Evolutionary conservation across 1,284 basidiomycete species (phyloP), one percentile per base, ranked within the genome.

Genomic region (Ceratobasidium sp.): DNA sequence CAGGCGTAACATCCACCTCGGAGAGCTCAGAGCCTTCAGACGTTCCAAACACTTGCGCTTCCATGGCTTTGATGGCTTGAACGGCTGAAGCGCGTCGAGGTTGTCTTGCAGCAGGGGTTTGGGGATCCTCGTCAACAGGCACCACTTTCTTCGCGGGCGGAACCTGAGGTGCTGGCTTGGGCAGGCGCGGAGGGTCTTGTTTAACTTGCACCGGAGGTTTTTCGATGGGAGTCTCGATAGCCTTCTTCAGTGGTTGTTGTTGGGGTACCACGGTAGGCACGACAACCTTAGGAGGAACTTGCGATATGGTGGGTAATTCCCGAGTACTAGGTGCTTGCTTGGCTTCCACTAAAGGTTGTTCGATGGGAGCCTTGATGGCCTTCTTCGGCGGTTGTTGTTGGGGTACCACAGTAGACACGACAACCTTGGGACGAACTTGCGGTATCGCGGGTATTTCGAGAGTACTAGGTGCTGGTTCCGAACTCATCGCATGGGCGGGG

Each of bases 71-170:
- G 47, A 47, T 15, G 17, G 62, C 47, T 31, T 36, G 45, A 22
- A 31, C 27, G 9, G 62, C 62, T 8, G 47, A 50, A 29, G 62
- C 45, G n/a, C 62, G 62, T 64, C 24, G 62, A 33, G 62, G 24
- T 19, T 48, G 62, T 22, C 29, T 29, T 11, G 29, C n/a, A 2
- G 62, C n/a, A 45, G 31, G 1, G 7, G 45, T 8, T 22, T 24
- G 62, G 7, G 31, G 36, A 48, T 5, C 19, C 27, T 33, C 27
- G 47, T 29, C 29, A 33, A 47, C 41, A 14, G 27, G 45, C 8
- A 29, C 50, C 9, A 17, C 14, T 47, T 64, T 64, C 62, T 64
- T 33, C 17, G 47, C 27, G 24, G 24, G 24, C 29, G 14, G 62
- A 29, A 22, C 19, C 17, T 57, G 47, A 19, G 24, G 60, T 15